Conservation (phyloP, 2,329 filamentous ascomycete species). For the Sporothrix protearum region DNA sequence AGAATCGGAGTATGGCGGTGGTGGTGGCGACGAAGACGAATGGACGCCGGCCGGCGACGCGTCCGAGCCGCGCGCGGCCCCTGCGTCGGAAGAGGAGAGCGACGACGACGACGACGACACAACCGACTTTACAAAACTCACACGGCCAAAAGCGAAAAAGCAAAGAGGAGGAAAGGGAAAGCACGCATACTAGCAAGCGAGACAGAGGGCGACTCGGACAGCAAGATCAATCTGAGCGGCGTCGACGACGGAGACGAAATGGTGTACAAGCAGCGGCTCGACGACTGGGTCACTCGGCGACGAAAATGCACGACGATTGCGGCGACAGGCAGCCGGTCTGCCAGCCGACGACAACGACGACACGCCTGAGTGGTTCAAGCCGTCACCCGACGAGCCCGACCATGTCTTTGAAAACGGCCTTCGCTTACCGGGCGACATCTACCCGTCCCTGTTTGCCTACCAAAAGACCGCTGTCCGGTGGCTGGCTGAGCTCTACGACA, state of each 20-base stretch:
- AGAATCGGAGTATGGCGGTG: conserved; percentile 38
- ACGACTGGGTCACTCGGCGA: conserved; percentile 64
- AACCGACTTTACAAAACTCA: conserved; percentile 32
- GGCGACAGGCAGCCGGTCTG: conserved; percentile 37
- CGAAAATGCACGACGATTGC: conserved; percentile 40
- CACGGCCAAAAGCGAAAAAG: conserved; percentile 38
- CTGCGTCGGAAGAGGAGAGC: conserved; percentile 29
- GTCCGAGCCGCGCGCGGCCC: conserved; percentile 25
- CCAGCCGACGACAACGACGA: conserved; percentile 43
- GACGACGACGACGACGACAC: conserved; percentile 19
- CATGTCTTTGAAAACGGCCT: conserved; percentile 70
- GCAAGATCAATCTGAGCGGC: conserved; percentile 49
- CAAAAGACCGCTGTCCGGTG: conserved; percentile 97
- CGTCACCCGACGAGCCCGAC: conserved; percentile 78
- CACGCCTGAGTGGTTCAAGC: conserved; percentile 70
- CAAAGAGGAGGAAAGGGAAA: conserved; percentile 29
- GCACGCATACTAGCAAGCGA: not conserved
- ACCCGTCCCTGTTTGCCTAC: conserved; percentile 88
- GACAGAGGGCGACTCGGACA: conserved; percentile 30
- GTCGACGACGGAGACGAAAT: conserved; percentile 88
- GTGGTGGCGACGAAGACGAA: conserved; percentile 41
- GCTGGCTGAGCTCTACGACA: conserved; percentile 87
- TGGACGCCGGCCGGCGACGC: conserved; percentile 29
- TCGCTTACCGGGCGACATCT: conserved; percentile 86
- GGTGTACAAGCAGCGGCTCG: conserved; percentile 71